These are phyloP conservation scores for Solanum paucissectum DNA, from an alignment of 257 asterid genomes.

Conservation along the genomic window DNA sequence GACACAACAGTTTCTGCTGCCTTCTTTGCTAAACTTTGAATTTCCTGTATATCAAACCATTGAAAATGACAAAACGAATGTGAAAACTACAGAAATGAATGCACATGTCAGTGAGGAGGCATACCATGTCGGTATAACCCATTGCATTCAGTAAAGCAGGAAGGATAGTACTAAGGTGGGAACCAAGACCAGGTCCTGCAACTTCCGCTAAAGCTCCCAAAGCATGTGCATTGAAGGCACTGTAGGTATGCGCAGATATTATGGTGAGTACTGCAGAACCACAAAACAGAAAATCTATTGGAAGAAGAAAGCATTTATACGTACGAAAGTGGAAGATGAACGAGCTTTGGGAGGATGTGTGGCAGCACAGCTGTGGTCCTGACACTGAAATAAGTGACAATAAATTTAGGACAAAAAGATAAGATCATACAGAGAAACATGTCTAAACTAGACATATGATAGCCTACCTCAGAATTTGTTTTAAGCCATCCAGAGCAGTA, in stretches of 20 bases:
- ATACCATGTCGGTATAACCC: constrained; percentile 66
- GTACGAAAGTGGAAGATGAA: constrained; percentile 84
- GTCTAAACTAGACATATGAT: neutral
- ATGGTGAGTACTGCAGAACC: neutral
- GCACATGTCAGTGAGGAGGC: neutral
- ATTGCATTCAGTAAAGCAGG: constrained; percentile 84
- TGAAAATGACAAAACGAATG: neutral
- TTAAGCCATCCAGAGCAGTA: constrained; percentile 97
- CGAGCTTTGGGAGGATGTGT: constrained; percentile 97
- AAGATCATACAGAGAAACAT: neutral
- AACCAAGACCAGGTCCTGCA: constrained; percentile 95
- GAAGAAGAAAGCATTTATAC: constrained; percentile 20
- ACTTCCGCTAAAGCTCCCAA: constrained; percentile 97
- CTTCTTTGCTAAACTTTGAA: constrained; percentile 58
- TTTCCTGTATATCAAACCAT: constrained; percentile 31
- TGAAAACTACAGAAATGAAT: neutral
- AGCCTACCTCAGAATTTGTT: constrained; percentile 81
- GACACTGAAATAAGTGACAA: constrained; percentile 44
- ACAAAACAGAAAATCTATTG: neutral
- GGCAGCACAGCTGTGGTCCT: constrained; percentile 98
- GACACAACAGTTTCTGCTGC: constrained; percentile 93
- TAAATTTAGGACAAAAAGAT: neutral
- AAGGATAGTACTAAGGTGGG: constrained; percentile 77
- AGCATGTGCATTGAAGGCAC: constrained; percentile 98
- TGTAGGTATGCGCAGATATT: constrained; percentile 22